A percentile compares a stretch with the other conserved stretches of the same genome.
Conservation (phyloP, 306 rosid species). For the Geum urbanum region DNA sequence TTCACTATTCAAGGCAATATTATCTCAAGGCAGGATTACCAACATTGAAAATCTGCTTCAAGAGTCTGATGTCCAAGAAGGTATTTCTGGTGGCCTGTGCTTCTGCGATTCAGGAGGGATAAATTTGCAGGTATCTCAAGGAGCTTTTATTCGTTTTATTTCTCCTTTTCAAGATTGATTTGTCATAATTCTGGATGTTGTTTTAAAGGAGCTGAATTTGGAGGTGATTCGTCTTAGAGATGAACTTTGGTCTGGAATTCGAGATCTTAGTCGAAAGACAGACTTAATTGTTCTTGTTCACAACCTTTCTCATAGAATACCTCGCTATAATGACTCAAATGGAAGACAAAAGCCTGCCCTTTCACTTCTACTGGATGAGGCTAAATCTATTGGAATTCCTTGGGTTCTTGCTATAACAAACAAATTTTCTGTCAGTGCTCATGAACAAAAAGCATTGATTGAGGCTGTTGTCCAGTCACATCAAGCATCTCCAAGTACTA, state of each 20-base stretch:
- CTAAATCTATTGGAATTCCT: slow-evolving; percentile 91
- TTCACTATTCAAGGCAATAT: slow-evolving; percentile 81
- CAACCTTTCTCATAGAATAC: slow-evolving; percentile 88
- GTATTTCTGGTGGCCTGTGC: slow-evolving; percentile 70
- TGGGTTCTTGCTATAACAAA: slow-evolving; percentile 97
- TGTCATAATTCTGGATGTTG: slow-evolving; percentile 9
- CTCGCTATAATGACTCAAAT: slow-evolving; percentile 53
- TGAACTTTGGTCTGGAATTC: slow-evolving; percentile 85
- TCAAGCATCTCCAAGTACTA: slow-evolving; percentile 61
- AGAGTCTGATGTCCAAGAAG: slow-evolving; percentile 62
- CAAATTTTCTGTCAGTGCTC: slow-evolving; percentile 93
- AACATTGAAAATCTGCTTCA: slow-evolving; percentile 53
- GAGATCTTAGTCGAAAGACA: slow-evolving; percentile 72
- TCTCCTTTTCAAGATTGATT: background rate
- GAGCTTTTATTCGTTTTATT: background rate
- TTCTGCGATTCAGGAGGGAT: slow-evolving; percentile 76
- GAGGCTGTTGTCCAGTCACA: slow-evolving; percentile 75
- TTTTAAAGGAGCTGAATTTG: slow-evolving; percentile 58
- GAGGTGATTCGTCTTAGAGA: slow-evolving; percentile 70
- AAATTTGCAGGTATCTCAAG: slow-evolving; percentile 68
- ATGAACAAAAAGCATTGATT: slow-evolving; percentile 73
- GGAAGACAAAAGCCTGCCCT: slow-evolving; percentile 65
- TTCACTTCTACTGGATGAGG: slow-evolving; percentile 82
- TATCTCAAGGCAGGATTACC: slow-evolving; percentile 51
- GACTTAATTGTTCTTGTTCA: slow-evolving; percentile 91